Base-by-base conservation (phyloP, 2,329 filamentous ascomycete species). In the Diplocarpon rosae region DNA sequence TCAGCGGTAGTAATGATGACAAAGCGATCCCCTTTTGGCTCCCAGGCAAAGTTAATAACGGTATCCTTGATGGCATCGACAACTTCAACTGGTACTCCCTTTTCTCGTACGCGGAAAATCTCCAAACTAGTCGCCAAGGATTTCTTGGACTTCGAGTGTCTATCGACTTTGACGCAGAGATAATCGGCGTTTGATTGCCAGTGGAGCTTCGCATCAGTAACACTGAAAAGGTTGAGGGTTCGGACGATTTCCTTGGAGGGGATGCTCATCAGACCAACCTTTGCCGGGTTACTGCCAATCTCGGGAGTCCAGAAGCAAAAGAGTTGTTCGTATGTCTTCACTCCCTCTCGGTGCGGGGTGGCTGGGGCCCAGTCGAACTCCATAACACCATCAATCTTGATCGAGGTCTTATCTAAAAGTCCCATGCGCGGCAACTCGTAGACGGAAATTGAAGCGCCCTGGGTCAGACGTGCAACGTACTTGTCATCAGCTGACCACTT, bases 1-100 rank as follows among this genome's bases (percentile, higher is more conserved):
- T 98, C 92, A 10, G 87, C 84, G 14, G 86, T 92, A 30, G 89
- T 95, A 69, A 98, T 98, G 62, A 95, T 82, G 54, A 95, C 88
- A 64, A 98, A 98, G 32, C 92, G 83, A 65, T 94, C 89, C 51
- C 92, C 92, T 71, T 95, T 95, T 52, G 92, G 92, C 63, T 98
- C 92, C 92, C 92, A 98, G 9, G 92, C 88, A 63, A 98, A 98
- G 73, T 98, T 98, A 70, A 98, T 94, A 57, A 98, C 92, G 1
- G 89, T 95, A 61, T 96, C 92, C 70, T 96, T 96, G 68, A 98
- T 85, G 43, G 83, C 88, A 66, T 98, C 92, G 41, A 98, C 88
- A 45, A 96, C 92, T 66, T 98, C 92, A 43, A 98, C 90, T 1
- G 92, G 92, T 2, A 98, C 92, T 56, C 92, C 90, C 77, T 98